These are phyloP conservation scores for Vitellaria paradoxa DNA, from an alignment of 179 eudicot species.

Conservation along the genomic window DNA sequence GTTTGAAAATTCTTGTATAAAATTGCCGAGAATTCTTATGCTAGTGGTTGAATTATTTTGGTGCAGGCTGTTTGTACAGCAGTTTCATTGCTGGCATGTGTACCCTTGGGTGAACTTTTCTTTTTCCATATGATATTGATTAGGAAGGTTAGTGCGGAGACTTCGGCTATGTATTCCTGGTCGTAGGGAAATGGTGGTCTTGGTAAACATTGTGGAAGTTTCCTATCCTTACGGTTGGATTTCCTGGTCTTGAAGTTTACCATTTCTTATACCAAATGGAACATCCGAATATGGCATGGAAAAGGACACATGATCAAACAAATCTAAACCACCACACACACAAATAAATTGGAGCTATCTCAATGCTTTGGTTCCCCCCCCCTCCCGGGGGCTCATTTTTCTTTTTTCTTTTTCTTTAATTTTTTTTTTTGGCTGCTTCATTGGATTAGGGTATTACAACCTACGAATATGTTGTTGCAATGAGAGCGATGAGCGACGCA, in stretches of 20 bases:
- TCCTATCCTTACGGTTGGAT: slow-evolving; percentile 4
- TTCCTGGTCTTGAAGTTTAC: slow-evolving; percentile 3
- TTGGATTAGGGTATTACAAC: slow-evolving; percentile 84
- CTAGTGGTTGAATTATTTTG: slow-evolving; percentile 10
- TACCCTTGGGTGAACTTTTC: slow-evolving; percentile 95
- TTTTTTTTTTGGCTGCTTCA: slow-evolving; percentile 10
- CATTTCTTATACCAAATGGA: slow-evolving; percentile 4
- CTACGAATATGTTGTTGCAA: slow-evolving; percentile 93
- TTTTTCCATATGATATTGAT: slow-evolving; percentile 94
- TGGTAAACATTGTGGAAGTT: not conserved
- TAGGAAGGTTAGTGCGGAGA: slow-evolving; percentile 56
- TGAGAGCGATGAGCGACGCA: slow-evolving; percentile 94
- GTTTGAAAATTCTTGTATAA: slow-evolving; percentile 3
- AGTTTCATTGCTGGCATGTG: slow-evolving; percentile 87
- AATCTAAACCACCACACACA: too few species aligned
- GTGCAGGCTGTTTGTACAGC: slow-evolving; percentile 81
- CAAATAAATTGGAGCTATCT: not conserved
- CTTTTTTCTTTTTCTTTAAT: not conserved
- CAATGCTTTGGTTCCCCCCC: not conserved
- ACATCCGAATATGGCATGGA: not conserved
- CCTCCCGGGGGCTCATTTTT: not conserved
- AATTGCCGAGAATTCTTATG: not conserved
- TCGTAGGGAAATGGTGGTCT: slow-evolving; percentile 2
- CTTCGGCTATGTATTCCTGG: not conserved
- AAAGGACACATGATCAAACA: not conserved